phyloP scores from a whole-genome alignment of 768 basidiomycete species.

The Auriscalpium microsporum region DNA sequence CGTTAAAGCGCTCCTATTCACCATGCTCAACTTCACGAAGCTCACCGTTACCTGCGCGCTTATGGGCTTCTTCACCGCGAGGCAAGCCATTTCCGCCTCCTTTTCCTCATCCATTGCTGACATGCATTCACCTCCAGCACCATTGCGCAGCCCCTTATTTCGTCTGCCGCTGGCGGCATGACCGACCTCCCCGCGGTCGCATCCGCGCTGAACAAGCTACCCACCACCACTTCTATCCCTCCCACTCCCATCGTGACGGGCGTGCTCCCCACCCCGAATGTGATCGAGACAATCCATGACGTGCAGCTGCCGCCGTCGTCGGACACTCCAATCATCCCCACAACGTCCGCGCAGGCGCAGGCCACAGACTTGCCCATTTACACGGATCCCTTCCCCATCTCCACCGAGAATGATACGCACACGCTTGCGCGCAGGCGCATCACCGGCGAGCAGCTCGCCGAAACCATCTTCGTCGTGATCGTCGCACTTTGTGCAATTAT shows the following conservation, averaged over 20 bases:
- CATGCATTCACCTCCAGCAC: too few species aligned
- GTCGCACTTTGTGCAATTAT: background rate
- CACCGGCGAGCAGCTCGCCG: background rate
- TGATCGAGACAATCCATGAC: background rate
- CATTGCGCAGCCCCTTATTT: too few species aligned
- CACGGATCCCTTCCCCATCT: background rate
- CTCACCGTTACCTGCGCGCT: too few species aligned
- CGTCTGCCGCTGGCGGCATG: too few species aligned
- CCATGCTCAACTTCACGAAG: too few species aligned
- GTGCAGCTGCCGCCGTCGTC: background rate
- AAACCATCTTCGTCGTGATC: background rate
- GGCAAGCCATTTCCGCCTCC: too few species aligned
- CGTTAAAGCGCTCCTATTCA: too few species aligned
- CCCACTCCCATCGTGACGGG: background rate
- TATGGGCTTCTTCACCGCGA: too few species aligned
- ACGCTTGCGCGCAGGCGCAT: background rate
- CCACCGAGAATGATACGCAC: background rate
- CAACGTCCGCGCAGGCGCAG: background rate
- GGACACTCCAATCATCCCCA: background rate
- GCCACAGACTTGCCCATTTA: background rate
- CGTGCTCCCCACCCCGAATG: background rate
- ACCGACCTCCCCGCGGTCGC: too few species aligned
- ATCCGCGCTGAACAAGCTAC: too few species aligned
- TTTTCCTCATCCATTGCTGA: too few species aligned
- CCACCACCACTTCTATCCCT: too few species aligned